Evolutionary conservation across 2,329 filamentous ascomycete genomes (phyloP).

Genomic region (Hypoxylon sp.): DNA sequence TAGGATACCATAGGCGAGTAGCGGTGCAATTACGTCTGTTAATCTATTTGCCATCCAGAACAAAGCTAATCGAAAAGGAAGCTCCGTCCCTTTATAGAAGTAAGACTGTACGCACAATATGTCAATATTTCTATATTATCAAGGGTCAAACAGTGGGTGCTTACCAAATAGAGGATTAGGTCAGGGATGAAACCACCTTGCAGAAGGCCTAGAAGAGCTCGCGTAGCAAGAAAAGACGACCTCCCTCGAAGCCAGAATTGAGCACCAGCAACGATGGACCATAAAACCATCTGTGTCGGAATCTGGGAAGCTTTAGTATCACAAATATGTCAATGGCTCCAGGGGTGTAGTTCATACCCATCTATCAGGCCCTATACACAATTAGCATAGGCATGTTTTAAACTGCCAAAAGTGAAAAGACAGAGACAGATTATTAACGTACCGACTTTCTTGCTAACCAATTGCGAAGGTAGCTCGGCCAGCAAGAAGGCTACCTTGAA

Average conservation of each 20-base stretch:
- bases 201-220: constrained; percentile 7
- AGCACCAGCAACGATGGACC: constrained; percentile 8
- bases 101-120: neutral
- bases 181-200: constrained; percentile 14
- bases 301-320: constrained; percentile 3
- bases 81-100: constrained; percentile 13
- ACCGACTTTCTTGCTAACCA: constrained; percentile 15
- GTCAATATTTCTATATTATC: neutral
- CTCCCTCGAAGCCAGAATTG: constrained; percentile 15
- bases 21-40: constrained; percentile 10
- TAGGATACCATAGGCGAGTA: constrained; percentile 12
- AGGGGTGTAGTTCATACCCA: constrained; percentile 3
- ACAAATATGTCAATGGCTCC: neutral
- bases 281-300: constrained; percentile 10
- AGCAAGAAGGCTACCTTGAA: constrained; percentile 5
- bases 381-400: too few relatives aligned
- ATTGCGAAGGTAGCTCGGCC: constrained; percentile 11
- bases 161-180: constrained; percentile 10
- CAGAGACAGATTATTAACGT: neutral
- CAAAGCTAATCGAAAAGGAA: constrained; percentile 10
- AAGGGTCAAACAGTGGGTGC: neutral
- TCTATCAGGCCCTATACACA: constrained; percentile 1
- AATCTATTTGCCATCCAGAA: constrained; percentile 16
- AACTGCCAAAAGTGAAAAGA: too few relatives aligned
- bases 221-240: constrained; percentile 5